Base-by-base conservation (phyloP, 2,329 filamentous ascomycete genomes). In the Dothideomycetidae sp. region DNA sequence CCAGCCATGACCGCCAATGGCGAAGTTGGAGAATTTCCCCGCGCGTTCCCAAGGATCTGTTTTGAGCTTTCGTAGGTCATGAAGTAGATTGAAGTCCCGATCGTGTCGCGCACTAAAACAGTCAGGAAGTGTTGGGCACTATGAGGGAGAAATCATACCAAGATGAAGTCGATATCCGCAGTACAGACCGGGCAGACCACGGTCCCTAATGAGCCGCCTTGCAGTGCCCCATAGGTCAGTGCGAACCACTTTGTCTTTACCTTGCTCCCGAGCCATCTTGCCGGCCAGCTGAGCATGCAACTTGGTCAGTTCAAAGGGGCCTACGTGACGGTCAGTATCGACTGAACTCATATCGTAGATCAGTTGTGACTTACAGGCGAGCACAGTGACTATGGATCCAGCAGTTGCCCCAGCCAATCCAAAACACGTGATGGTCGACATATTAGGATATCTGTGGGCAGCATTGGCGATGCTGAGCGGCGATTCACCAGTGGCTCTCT, bases 1-100 rank as follows among this genome's bases (percentile, higher is more conserved):
- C 83, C 81, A 33, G 78, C 66, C 10, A 86, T 71, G 19, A 90
- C 81, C 11, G 82, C 78, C 38, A 82, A 56, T n/a, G 81, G 81
- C 50, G 80, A 81, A 33, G 79, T 82, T n/a, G 81, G 75, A 5
- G 77, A 75, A 43, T 70, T 70, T 45, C 80, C 78, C 33, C 79
- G 73, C 45, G 81, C 74, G 11, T 81, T 83, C 13, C 78, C 81
- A 45, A 85, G 70, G 15, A 88, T 61, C 55, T 90, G 82, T 54
- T 92, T 92, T 48, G 75, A 74, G 54, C 80, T 85, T 58, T 92
- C 83, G 55, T 92, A 92, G 18, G 83, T 86, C 62, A 81, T 82
- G 53, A 92, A 92, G 57, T 92, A 92, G 41, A 88, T 82, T 18
- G 75, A 73, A 1, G 83, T 92, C 37, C 83, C 83, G 42, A 90